Evolutionary conservation across 352 stramenopile species (phyloP).

Genomic region (Globisporangium nagaii): DNA sequence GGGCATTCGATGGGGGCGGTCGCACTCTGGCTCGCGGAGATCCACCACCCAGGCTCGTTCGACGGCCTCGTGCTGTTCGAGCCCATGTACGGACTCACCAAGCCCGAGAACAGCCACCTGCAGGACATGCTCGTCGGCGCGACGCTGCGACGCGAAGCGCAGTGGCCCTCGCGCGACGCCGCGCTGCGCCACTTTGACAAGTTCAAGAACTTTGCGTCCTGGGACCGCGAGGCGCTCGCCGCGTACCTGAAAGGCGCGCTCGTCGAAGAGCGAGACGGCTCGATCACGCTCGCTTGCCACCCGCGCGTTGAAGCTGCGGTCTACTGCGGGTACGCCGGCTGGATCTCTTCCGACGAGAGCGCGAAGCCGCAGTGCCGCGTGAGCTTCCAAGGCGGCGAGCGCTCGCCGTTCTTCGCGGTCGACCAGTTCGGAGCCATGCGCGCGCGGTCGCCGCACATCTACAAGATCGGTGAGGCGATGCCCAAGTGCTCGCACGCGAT

Average conservation of each 20-base stretch:
- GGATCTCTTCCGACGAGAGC: constrained; percentile 22
- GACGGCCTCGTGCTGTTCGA: constrained; percentile 41
- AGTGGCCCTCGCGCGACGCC: constrained; percentile 22
- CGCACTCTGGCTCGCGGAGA: constrained; percentile 31
- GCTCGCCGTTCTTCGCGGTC: constrained; percentile 26
- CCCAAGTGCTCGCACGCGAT: constrained; percentile 25
- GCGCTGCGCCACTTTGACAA: constrained; percentile 21
- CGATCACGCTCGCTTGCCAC: constrained; percentile 25
- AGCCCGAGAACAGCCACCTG: constrained; percentile 8
- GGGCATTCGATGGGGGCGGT: constrained; percentile 40
- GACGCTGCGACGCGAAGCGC: constrained; percentile 23
- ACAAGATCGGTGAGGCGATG: constrained; percentile 22
- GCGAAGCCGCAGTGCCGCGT: constrained; percentile 25
- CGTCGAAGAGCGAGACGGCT: constrained; percentile 20
- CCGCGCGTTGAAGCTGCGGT: constrained; percentile 31
- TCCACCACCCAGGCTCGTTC: constrained; percentile 29
- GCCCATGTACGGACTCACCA: constrained; percentile 24
- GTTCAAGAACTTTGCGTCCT: constrained; percentile 29
- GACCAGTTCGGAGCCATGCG: constrained; percentile 18
- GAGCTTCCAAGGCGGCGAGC: constrained; percentile 25
- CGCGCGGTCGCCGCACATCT: constrained; percentile 20
- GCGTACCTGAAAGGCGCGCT: constrained; percentile 26
- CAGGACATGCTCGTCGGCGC: constrained; percentile 24
- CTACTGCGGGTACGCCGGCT: constrained; percentile 27
- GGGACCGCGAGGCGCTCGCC: constrained; percentile 29